These are phyloP conservation scores for Aureobasidium sp. DNA, from an alignment of 2,329 filamentous ascomycete genomes.

Conservation along the genomic window DNA sequence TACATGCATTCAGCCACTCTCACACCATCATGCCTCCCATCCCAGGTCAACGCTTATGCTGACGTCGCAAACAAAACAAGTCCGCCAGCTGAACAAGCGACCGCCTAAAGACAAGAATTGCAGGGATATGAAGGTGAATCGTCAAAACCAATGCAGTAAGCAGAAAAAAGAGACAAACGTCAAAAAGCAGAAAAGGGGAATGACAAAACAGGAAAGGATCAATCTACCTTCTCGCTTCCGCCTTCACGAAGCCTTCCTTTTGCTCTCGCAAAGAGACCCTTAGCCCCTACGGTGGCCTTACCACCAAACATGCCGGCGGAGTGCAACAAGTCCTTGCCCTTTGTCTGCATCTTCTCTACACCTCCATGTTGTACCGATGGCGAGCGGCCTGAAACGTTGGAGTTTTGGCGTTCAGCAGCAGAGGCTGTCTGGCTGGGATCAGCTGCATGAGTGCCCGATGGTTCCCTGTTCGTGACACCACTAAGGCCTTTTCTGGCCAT, in stretches of 20 bases:
- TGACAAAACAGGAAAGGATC: conserved; percentile 45
- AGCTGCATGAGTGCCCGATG: conserved; percentile 5
- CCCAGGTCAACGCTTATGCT: conserved; percentile 16
- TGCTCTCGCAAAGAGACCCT: conserved; percentile 84
- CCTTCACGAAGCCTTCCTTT: conserved; percentile 71
- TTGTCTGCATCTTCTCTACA: conserved; percentile 55
- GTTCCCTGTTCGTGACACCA: conserved; percentile 11
- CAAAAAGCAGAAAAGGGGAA: conserved; percentile 18
- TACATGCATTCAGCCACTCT: conserved; percentile 13
- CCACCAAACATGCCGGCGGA: conserved; percentile 66
- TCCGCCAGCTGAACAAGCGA: neutral
- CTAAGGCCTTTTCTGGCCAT: conserved; percentile 18
- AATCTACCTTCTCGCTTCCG: conserved; percentile 75
- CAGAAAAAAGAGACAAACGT: conserved; percentile 1
- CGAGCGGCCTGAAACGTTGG: neutral
- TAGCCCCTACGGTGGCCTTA: conserved; percentile 71
- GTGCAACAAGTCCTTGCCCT: conserved; percentile 83
- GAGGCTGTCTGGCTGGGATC: neutral
- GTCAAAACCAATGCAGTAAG: conserved; percentile 13
- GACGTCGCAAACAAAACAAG: conserved; percentile 5
- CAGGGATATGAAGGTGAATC: neutral
- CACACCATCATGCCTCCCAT: conserved; percentile 12
- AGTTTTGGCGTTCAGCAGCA: neutral
- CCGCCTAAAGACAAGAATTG: neutral
- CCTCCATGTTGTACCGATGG: conserved; percentile 8